Conservation (phyloP, 305 asterid species). For the Fraxinus latifolia region DNA sequence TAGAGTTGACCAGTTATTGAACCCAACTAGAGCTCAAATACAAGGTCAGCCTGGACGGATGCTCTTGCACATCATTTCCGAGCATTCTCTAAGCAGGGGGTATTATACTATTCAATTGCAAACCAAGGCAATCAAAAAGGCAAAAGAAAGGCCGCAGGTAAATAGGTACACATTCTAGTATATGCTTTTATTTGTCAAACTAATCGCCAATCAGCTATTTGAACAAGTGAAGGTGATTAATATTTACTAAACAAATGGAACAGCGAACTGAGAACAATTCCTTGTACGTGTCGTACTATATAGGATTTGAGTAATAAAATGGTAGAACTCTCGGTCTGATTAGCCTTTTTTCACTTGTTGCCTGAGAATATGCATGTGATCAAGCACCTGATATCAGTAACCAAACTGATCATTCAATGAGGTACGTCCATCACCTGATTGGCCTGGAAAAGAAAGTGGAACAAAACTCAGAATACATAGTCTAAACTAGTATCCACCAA, state of each 20-base stretch:
- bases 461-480: not conserved
- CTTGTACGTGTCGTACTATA: not conserved
- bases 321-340: not conserved
- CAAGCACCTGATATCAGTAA: slow-evolving; percentile 36
- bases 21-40: too few species aligned
- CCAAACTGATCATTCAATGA: slow-evolving; percentile 86
- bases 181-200: not conserved
- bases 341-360: not conserved
- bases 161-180: not conserved
- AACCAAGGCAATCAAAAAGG: not conserved
- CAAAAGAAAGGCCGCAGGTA: not conserved
- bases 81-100: too few species aligned
- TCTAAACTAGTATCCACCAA: not conserved
- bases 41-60: too few species aligned
- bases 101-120: too few species aligned
- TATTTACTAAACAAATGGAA: not conserved
- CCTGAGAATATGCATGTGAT: not conserved
- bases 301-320: not conserved
- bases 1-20: too few species aligned
- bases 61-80: too few species aligned
- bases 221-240: not conserved
- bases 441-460: slow-evolving; percentile 47
- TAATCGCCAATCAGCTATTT: not conserved
- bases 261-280: not conserved
- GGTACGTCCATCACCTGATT: slow-evolving; percentile 95